Base-by-base conservation (phyloP, 805 yeast species). In the Maudiozyma barnettii region DNA sequence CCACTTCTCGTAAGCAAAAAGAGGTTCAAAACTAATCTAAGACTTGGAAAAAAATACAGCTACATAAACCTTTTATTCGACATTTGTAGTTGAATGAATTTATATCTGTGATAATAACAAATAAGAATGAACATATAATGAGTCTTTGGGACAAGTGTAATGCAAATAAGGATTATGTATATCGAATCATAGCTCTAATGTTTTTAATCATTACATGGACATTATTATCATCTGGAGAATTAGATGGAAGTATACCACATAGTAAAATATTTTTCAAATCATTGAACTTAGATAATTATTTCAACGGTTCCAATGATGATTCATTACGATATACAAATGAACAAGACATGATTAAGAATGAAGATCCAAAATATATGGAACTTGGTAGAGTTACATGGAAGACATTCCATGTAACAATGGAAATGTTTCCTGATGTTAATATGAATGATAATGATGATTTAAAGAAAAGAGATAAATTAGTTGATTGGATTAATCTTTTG, bases 351-450 rank as follows among this genome's bases (percentile, higher is more conserved):
- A 8, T 33, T 18, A 30, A 30, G 29, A 38, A 30, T 42, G 33
- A 41, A 12, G 26, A 18, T 37, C 7, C 10, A 4, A n/a, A 35
- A 9, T 39, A 39, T 30, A 23, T 18, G 19, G 91, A 85, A 57
- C 74, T 91, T 5, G 99, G 99, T 1, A 75, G 84, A 48, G 82
- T 96, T 0, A 81, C 95, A 0, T 91, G 99, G 99, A 84, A 76
- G 58, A 66, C 90, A 35, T 79, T 91, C 58, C 99, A 91, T 65
- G 89, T 96, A 0, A 81, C 88, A 35, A 70, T 91, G 44, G 93
- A 97, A 1, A 75, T 96, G 58, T 91, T 85, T 60, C 97, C 98
- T 0, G 95, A 84, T 41, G 67, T 68, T 21, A 98, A 26, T 26
- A 22, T 18, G n/a, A 40, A 98, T 20, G 65, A 81, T 1, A 54